Evolutionary conservation across 148 eudicot species (phyloP).

Genomic region (Spergularia marina): DNA sequence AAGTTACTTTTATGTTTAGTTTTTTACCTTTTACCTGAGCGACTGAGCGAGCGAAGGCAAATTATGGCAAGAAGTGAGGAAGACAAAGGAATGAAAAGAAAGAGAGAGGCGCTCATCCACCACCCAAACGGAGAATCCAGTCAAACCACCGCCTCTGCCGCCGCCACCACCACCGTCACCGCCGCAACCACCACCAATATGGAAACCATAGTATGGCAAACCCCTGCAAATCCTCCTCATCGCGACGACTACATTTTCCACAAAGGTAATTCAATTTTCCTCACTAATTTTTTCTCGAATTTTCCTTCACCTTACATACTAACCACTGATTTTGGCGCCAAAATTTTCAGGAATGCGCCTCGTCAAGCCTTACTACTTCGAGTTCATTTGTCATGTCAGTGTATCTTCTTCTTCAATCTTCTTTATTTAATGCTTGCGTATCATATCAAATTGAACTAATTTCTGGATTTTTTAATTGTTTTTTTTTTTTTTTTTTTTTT

Average conservation of each 20-base stretch:
- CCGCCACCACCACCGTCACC: not conserved
- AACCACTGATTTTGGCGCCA: conserved; percentile 3
- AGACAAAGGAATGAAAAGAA: conserved; percentile 44
- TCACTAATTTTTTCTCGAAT: not conserved
- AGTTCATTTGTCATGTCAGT: conserved; percentile 84
- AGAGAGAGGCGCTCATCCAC: conserved; percentile 23
- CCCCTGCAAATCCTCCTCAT: conserved; percentile 77
- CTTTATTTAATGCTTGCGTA: not conserved
- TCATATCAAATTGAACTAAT: not conserved
- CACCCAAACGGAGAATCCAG: not conserved
- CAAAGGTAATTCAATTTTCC: conserved; percentile 43
- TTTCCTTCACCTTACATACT: not conserved
- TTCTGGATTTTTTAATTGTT: not conserved
- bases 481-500: too few species aligned
- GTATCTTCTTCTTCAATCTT: not conserved
- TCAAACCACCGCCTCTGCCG: not conserved
- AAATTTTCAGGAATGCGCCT: conserved; percentile 66
- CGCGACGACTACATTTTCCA: conserved; percentile 77
- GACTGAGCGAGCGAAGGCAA: too few species aligned
- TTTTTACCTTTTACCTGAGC: too few species aligned
- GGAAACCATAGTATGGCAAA: conserved; percentile 89
- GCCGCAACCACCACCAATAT: conserved; percentile 22
- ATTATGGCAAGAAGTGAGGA: too few species aligned
- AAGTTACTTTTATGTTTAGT: too few species aligned
- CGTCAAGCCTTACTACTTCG: conserved; percentile 92